Base-by-base conservation (phyloP, 2,329 filamentous ascomycete species). In the Phyllachora maydis region DNA sequence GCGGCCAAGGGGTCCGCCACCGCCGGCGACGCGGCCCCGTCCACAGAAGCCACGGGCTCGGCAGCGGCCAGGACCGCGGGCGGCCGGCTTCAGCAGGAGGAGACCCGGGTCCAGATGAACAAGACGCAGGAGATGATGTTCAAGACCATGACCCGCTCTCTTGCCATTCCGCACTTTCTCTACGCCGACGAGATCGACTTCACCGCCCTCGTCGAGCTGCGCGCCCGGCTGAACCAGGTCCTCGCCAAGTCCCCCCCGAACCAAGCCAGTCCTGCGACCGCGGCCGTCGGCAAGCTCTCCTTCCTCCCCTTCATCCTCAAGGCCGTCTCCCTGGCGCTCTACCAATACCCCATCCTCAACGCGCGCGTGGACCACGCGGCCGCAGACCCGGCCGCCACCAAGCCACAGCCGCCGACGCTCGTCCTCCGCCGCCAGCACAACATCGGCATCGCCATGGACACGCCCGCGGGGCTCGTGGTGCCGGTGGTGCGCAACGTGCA, bases 281-380 rank as follows among this genome's bases (percentile, higher is more conserved):
- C 40, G 15, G 45, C 46, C 5, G 46, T 67, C 8, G 50, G 57
- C 34, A 82, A 83, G 49, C 56, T 93, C 28, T 91, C 85, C 2
- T 88, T 81, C 46, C 66, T 98, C 6, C 81, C 88, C 4, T 93
- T 98, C 54, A 73, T 95, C 41, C 68, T 98, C 52, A 98, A 98
- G 53, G 85, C 88, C 14, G 69, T 93, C 22, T 95, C 85, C 11
- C 55, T 92, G 32, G 69, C 83, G 2, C 58, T 98, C 3, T 60
- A 73, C 39, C 63, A 75, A 30, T 85, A 79, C 45, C 85, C 88
- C 1, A 58, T 88, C 18, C 68, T 98, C 30, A 98, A 98, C 43
- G 69, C 83, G 4, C 68, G 78, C 28, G 65, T 98, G 13, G 79
- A 93, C 36, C 30, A 54, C 19, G 53, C 59, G 28, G 30, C 49